Percentiles rank a stretch among this genome's conserved stretches.
These are phyloP conservation scores for Coelastrella sp. DNA, from an alignment of 139 green algal genomes.

Conservation along the genomic window DNA sequence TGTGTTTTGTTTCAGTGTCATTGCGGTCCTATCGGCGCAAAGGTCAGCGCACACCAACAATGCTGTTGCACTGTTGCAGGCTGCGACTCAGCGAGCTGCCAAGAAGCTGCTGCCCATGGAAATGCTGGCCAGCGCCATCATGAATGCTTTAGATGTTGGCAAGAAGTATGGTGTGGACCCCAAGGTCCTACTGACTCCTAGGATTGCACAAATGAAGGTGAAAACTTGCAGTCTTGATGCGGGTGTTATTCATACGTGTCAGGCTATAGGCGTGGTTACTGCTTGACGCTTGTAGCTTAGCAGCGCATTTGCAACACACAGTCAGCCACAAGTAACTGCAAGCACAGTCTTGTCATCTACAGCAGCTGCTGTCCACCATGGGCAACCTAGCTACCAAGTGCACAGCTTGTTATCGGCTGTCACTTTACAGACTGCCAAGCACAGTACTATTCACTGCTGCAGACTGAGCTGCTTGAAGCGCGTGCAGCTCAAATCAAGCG, in stretches of 20 bases:
- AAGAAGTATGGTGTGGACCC: background rate
- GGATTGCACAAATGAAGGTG: background rate
- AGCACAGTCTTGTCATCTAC: background rate
- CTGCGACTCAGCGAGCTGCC: background rate
- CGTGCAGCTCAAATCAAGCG: background rate
- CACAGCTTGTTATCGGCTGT: too few relatives aligned
- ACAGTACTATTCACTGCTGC: background rate
- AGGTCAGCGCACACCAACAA: too few relatives aligned
- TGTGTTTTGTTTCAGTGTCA: background rate
- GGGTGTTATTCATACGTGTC: too few relatives aligned
- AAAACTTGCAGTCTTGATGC: background rate
- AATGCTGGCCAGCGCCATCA: background rate
- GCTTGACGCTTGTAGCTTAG: too few relatives aligned
- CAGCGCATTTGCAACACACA: too few relatives aligned
- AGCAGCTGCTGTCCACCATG: background rate
- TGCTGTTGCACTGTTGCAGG: background rate
- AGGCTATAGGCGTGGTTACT: too few relatives aligned
- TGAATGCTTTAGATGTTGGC: background rate
- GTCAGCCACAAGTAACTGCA: background rate
- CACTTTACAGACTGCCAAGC: too few relatives aligned
- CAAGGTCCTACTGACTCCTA: background rate
- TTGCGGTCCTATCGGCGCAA: background rate
- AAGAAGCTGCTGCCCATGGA: conserved; percentile 4
- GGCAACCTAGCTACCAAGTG: background rate
- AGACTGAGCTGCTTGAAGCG: background rate